Evolutionary conservation across 106 monocot species (phyloP).

Genomic region (Alisma plantagoaquatica): DNA sequence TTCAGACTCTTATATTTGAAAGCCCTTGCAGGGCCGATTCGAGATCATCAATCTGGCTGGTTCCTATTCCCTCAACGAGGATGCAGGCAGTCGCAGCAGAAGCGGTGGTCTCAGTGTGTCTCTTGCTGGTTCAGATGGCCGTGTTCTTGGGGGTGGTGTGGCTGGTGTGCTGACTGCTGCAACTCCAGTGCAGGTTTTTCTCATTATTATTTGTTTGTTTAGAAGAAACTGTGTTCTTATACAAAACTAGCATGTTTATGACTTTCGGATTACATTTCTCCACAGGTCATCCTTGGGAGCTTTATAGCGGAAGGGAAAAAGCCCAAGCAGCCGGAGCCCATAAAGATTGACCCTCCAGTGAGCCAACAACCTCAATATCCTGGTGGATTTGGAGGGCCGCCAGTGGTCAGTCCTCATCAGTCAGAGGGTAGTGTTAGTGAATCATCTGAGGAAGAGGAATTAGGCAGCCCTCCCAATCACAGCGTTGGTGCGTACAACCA

Average conservation of each 20-base stretch:
- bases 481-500: too few species aligned
- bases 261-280: background rate
- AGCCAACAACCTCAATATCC: constrained; percentile 26
- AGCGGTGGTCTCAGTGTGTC: constrained; percentile 78
- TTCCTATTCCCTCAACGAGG: constrained; percentile 60
- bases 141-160: constrained; percentile 80
- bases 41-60: constrained; percentile 88
- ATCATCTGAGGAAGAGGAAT: constrained; percentile 37
- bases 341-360: constrained; percentile 16
- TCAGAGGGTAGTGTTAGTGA: constrained; percentile 56
- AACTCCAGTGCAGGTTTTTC: constrained; percentile 60
- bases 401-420: constrained; percentile 39
- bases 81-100: constrained; percentile 53
- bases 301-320: constrained; percentile 73
- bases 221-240: background rate
- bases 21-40: constrained; percentile 81
- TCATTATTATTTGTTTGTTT: background rate
- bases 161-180: constrained; percentile 86
- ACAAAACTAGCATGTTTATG: constrained; percentile 1
- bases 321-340: constrained; percentile 28
- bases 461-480: too few species aligned
- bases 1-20: too few species aligned
- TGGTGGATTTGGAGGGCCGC: constrained; percentile 26
- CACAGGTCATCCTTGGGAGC: constrained; percentile 75
- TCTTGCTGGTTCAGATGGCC: constrained; percentile 75